A percentile compares a stretch with the other conserved stretches of the same genome.
phyloP scores from a whole-genome alignment of 2,329 filamentous ascomycete genomes.

The Claviceps purpurea region DNA sequence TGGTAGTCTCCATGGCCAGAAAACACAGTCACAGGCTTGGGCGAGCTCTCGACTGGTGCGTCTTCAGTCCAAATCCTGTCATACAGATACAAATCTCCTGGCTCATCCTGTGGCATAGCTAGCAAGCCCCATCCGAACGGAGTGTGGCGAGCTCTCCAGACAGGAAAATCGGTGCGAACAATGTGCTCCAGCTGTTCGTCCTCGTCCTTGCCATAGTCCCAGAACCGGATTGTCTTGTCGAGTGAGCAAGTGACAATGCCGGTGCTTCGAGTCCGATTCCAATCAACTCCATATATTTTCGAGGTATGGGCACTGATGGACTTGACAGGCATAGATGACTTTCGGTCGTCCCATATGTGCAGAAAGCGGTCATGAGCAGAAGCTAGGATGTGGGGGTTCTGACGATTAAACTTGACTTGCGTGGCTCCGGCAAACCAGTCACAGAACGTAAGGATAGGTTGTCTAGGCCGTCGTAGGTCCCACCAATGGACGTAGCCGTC shows the following conservation, averaged over 20 bases:
- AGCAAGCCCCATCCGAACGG: conserved; percentile 78
- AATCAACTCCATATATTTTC: conserved; percentile 92
- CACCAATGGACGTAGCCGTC: conserved; percentile 90
- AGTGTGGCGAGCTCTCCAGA: conserved; percentile 84
- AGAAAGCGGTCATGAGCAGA: conserved; percentile 82
- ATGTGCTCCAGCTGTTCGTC: conserved; percentile 59
- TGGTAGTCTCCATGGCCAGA: conserved; percentile 50
- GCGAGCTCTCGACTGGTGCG: conserved; percentile 29
- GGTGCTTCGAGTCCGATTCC: conserved; percentile 65
- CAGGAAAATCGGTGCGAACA: conserved; percentile 71
- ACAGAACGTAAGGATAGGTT: conserved; percentile 68
- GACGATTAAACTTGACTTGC: conserved; percentile 88
- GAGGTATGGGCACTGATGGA: conserved; percentile 81
- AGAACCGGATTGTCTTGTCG: conserved; percentile 86
- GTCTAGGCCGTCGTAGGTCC: conserved; percentile 64
- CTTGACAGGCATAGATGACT: conserved; percentile 61
- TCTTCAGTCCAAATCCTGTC: conserved; percentile 43
- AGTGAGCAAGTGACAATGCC: conserved; percentile 78
- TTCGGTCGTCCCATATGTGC: conserved; percentile 81
- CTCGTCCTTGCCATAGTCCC: conserved; percentile 57
- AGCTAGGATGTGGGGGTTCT: conserved; percentile 74
- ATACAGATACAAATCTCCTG: conserved; percentile 74
- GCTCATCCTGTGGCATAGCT: conserved; percentile 84
- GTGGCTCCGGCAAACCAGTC: conserved; percentile 92
- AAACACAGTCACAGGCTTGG: conserved; percentile 43